Evolutionary conservation across 2,329 filamentous ascomycete genomes (phyloP).

Genomic region (Mariannaea sp.): DNA sequence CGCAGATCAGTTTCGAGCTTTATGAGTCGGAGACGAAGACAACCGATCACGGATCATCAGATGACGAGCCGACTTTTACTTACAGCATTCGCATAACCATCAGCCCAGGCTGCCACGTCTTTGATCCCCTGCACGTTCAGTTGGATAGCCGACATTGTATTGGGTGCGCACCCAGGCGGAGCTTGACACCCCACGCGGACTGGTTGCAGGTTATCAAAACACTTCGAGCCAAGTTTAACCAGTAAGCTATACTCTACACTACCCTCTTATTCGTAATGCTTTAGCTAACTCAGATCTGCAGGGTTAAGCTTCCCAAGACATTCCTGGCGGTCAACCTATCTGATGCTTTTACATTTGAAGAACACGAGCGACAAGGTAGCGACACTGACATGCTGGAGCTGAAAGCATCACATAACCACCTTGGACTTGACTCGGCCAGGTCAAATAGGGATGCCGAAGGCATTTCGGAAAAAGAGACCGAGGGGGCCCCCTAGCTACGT

Average conservation of each 20-base stretch:
- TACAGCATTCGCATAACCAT: conserved; percentile 98
- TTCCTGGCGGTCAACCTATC: conserved; percentile 69
- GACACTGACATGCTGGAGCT: conserved; percentile 56
- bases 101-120: conserved; percentile 93
- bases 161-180: conserved; percentile 86
- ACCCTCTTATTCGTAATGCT: conserved; percentile 11
- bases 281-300: conserved; percentile 40
- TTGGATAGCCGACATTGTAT: conserved; percentile 97
- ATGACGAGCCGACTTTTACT: conserved; percentile 75
- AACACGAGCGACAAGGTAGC: conserved; percentile 56
- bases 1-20: conserved; percentile 96
- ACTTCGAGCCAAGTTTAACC: conserved; percentile 90
- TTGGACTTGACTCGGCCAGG: conserved; percentile 28
- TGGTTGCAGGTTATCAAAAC: conserved; percentile 99
- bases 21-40: conserved; percentile 88
- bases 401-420: conserved; percentile 45
- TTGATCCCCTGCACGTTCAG: conserved; percentile 94
- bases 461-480: conserved; percentile 24
- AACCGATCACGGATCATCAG: conserved; percentile 43
- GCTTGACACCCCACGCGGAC: conserved; percentile 86
- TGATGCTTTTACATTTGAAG: conserved; percentile 64
- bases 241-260: conserved; percentile 60
- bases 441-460: conserved; percentile 17
- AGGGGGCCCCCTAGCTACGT: conserved; percentile 29
- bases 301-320: conserved; percentile 69